phyloP scores from a whole-genome alignment of 805 yeast species.

The Spathaspora passalidarum region DNA sequence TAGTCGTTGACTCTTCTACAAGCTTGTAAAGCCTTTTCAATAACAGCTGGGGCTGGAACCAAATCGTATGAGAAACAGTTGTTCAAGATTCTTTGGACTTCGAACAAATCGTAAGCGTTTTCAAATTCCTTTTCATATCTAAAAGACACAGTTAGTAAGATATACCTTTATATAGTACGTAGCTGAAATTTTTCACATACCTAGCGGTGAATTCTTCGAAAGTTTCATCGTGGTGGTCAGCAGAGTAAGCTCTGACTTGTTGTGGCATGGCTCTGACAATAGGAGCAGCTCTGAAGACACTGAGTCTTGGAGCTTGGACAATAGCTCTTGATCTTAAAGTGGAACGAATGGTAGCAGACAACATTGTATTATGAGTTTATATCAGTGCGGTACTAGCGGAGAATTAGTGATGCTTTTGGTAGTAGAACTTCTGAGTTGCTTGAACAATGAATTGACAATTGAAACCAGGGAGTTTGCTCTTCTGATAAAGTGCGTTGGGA shows the following conservation, averaged over 20 bases:
- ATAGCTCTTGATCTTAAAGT: slow-evolving; percentile 36
- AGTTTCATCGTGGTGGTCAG: slow-evolving; percentile 83
- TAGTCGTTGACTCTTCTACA: slow-evolving; percentile 98
- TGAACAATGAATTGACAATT: not conserved
- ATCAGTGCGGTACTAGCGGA: not conserved
- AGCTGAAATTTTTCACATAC: slow-evolving; percentile 32
- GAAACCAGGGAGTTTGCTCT: not conserved
- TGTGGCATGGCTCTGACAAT: slow-evolving; percentile 12
- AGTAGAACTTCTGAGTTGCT: not conserved
- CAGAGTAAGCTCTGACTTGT: slow-evolving; percentile 67
- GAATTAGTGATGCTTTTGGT: not conserved
- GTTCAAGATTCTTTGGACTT: slow-evolving; percentile 83
- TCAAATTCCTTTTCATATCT: slow-evolving; percentile 96
- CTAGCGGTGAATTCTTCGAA: slow-evolving; percentile 90
- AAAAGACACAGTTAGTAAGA: slow-evolving; percentile 20
- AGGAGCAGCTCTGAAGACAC: slow-evolving; percentile 19
- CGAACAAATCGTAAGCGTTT: slow-evolving; percentile 44
- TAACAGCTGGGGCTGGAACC: slow-evolving; percentile 96
- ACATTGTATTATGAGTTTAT: slow-evolving; percentile 20
- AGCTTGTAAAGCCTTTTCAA: slow-evolving; percentile 94
- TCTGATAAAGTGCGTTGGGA: not conserved
- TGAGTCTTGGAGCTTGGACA: slow-evolving; percentile 25
- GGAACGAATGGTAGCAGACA: slow-evolving; percentile 40
- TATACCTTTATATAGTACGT: too few species aligned
- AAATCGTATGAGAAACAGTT: slow-evolving; percentile 97